Evolutionary conservation across 2,329 filamentous ascomycete species (phyloP), one percentile per base, ranked within the genome.

Genomic region (Xenoacremonium recifei): DNA sequence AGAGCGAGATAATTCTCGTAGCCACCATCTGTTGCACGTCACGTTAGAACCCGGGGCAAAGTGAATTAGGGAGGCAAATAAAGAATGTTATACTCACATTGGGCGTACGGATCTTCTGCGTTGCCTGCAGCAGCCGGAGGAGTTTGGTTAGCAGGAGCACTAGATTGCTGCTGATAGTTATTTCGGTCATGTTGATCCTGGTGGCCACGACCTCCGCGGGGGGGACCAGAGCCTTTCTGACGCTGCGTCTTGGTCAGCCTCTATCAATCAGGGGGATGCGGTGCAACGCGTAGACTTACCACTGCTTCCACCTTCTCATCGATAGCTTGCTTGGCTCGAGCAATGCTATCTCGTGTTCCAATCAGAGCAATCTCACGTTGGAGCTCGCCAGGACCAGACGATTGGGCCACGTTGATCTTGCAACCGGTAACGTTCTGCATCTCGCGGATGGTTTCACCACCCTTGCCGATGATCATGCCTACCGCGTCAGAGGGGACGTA

Each of bases 391-490:
- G 86, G 84, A 13, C 86, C 86, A 25, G 83, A 84, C 6, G 89
- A 84, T 57, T 88, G 87, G 21, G 88, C 87, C 19, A 96, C 90
- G 58, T 96, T 96, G 73, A 96, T 95, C 71, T 95, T 95, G 77
- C 91, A 96, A 34, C 88, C 87, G 5, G 89, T 93, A 21, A 73
- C 78, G 59, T 83, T 85, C 65, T 96, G 90, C 85, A 96, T 95
- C 54, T 95, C 89, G 51, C 91, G 89, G 62, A 96, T 96, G 0
- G 90, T 95, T 69, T 96, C 90, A 51, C 90, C 90, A 42, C 89
- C 87, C 73, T 95, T 95, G 51, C 91, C 90, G 47, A 96, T 96
- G 51, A 96, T 95, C 90, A 96, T 96, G 47, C 90, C 90, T 40
- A 96, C 90, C 5, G 90, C 87, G 62, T 96, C 90, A 17, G 89